phyloP scores from a whole-genome alignment of 208 protist species.

The Leishmania major region DNA sequence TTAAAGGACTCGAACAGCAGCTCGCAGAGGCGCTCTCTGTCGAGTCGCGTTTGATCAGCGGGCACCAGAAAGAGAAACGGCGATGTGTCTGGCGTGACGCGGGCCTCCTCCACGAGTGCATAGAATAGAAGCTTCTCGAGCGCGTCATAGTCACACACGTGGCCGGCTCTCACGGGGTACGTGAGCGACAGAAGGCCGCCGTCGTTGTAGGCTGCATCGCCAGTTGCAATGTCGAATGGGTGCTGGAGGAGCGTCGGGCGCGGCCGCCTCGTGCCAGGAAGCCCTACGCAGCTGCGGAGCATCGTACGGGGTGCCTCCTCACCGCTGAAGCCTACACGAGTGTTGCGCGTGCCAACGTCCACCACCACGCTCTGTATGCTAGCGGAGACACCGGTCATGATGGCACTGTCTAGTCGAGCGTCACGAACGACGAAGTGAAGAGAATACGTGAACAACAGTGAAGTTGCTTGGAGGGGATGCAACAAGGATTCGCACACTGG shows the following conservation, averaged over 20 bases:
- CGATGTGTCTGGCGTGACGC: slow-evolving; percentile 54
- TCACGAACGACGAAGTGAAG: background rate
- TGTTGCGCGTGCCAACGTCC: slow-evolving; percentile 95
- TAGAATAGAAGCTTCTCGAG: slow-evolving; percentile 90
- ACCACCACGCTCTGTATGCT: slow-evolving; percentile 82
- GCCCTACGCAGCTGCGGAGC: slow-evolving; percentile 84
- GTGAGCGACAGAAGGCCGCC: slow-evolving; percentile 54
- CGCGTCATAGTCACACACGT: slow-evolving; percentile 72
- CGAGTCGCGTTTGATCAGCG: slow-evolving; percentile 92
- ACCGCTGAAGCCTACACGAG: slow-evolving; percentile 95
- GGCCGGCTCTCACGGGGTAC: slow-evolving; percentile 64
- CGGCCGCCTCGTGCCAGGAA: slow-evolving; percentile 63
- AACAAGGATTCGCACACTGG: background rate
- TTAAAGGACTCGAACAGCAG: slow-evolving; percentile 98
- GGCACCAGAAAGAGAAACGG: slow-evolving; percentile 97
- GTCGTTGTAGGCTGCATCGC: slow-evolving; percentile 67
- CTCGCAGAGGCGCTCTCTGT: slow-evolving; percentile 94
- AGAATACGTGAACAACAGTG: background rate
- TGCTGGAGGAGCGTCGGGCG: slow-evolving; percentile 65
- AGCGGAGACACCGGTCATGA: slow-evolving; percentile 8
- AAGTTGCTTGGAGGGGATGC: background rate
- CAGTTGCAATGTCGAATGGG: slow-evolving; percentile 61
- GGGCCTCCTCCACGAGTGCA: slow-evolving; percentile 64
- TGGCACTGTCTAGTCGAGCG: background rate
- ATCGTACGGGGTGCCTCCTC: slow-evolving; percentile 94